phyloP scores from a whole-genome alignment of 805 yeast species.

The Starmerella geochares region DNA sequence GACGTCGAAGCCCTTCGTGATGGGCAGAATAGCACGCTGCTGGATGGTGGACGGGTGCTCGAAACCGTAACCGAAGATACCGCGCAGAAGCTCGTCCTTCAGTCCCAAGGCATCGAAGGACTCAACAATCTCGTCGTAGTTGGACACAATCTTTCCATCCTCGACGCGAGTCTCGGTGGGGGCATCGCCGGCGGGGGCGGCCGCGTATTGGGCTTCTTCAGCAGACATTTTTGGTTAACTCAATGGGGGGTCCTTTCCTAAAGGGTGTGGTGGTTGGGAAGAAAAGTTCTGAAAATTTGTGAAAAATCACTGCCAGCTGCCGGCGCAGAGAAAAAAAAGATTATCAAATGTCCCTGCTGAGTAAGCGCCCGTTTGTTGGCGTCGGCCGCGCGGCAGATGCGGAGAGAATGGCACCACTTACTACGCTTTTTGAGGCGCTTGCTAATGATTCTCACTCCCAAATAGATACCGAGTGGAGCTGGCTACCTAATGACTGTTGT shows the following conservation, averaged over 20 bases:
- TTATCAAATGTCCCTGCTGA: conserved; percentile 7
- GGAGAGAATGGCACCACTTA: too few relatives aligned
- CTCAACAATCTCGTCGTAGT: conserved; percentile 83
- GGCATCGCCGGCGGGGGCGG: conserved; percentile 4
- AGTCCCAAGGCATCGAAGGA: conserved; percentile 66
- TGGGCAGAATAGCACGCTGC: conserved; percentile 92
- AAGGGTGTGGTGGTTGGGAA: not conserved
- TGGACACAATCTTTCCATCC: conserved; percentile 68
- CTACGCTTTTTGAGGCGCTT: too few relatives aligned
- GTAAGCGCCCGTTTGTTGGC: too few relatives aligned
- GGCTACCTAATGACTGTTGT: too few relatives aligned
- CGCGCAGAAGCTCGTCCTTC: conserved; percentile 63
- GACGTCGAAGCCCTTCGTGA: conserved; percentile 87
- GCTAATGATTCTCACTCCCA: too few relatives aligned
- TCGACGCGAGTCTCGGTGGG: conserved; percentile 13
- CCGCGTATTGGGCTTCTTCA: conserved; percentile 15
- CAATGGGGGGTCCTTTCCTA: conserved; percentile 1
- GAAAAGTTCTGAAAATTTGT: conserved; percentile 15
- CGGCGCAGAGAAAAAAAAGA: not conserved
- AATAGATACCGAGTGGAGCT: too few relatives aligned
- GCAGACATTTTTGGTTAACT: conserved; percentile 17
- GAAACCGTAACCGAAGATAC: conserved; percentile 66
- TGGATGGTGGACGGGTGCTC: conserved; percentile 97
- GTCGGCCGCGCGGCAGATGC: too few relatives aligned
- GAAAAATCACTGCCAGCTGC: conserved; percentile 2